Base-by-base conservation (phyloP, 345 rosid genomes). In the Arabidopsis thaliana region DNA sequence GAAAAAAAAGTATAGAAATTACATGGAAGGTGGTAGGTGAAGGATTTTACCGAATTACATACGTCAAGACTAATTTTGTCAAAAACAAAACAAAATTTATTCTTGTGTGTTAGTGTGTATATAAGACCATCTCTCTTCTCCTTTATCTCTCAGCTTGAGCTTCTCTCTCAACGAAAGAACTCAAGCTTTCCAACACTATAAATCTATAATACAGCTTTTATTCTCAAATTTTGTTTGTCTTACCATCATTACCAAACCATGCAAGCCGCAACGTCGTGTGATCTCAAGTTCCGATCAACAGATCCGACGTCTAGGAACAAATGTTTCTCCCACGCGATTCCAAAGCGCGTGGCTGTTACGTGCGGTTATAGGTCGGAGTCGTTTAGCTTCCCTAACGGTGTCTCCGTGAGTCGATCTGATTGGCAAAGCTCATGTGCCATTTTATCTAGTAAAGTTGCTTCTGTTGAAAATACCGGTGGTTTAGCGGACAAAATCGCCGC, bases 361-460 rank as follows among this genome's bases (percentile, higher is more conserved):
- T 89, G 87, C 48, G 53, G 84, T 7, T 73, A 84, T 72, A 77
- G 82, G 9, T 71, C 91, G 22, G 91, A 87, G 50, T 37, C 86
- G 0, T 80, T 82, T 20, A 55, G 67, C 49, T 88, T 80, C 61
- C 74, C 85, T 4, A 82, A 86, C 71, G 91, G 86, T 30, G 74
- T 83, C 65, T 83, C 83, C 14, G 62, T 59, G 16, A 82, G 74
- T 77, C 84, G 89, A 16, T 50, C 89, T 7, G 96, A 91, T 78
- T 89, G 96, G 95, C 97, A 85, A 60, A 91, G 91, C 80, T 87
- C 93, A 67, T 89, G 91, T 75, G 93, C 97, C 36, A 87, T 91
- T 61, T 76, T 91, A 13, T 77, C 95, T 5, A 86, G 95, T 70
- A 91, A 87, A 67, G 91, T 82, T 37, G 78, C 81, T 10, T 70